phyloP scores from a whole-genome alignment of 1,284 basidiomycete genomes.

The Cryptococcus sp. region DNA sequence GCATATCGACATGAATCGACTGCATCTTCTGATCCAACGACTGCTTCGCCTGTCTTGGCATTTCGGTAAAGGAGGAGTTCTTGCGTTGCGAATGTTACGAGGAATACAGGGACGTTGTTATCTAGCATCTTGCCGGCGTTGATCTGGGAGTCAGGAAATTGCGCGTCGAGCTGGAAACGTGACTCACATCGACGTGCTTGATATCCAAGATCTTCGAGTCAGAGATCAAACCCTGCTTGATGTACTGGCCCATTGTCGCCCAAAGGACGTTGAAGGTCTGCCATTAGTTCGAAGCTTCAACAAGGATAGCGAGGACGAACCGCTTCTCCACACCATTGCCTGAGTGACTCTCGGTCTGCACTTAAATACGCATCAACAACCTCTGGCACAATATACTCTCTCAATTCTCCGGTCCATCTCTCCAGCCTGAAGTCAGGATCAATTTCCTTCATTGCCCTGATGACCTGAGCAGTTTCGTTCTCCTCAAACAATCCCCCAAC shows the following conservation, averaged over 20 bases:
- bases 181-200: constrained; percentile 77
- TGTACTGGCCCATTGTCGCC: constrained; percentile 94
- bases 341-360: constrained; percentile 78
- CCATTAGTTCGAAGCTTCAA: not conserved
- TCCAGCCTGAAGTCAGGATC: constrained; percentile 87
- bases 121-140: constrained; percentile 74
- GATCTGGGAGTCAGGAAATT: constrained; percentile 14
- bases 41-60: constrained; percentile 76
- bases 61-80: constrained; percentile 91
- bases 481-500: constrained; percentile 89
- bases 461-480: constrained; percentile 94
- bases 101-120: constrained; percentile 80
- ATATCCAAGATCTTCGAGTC: constrained; percentile 92
- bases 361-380: constrained; percentile 92
- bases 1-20: constrained; percentile 93
- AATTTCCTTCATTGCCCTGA: constrained; percentile 75
- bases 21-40: constrained; percentile 78
- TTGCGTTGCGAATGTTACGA: constrained; percentile 91
- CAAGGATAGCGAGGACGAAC: constrained; percentile 55
- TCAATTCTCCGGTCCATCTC: constrained; percentile 78
- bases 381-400: constrained; percentile 97
- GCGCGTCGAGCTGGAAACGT: not conserved
- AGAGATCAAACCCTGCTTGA: constrained; percentile 80
- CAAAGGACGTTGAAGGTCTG: constrained; percentile 95
- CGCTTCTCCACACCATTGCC: constrained; percentile 93